Evolutionary conservation across 169 alveolate species (phyloP).

Genomic region (Cyclospora cayetanensis): DNA sequence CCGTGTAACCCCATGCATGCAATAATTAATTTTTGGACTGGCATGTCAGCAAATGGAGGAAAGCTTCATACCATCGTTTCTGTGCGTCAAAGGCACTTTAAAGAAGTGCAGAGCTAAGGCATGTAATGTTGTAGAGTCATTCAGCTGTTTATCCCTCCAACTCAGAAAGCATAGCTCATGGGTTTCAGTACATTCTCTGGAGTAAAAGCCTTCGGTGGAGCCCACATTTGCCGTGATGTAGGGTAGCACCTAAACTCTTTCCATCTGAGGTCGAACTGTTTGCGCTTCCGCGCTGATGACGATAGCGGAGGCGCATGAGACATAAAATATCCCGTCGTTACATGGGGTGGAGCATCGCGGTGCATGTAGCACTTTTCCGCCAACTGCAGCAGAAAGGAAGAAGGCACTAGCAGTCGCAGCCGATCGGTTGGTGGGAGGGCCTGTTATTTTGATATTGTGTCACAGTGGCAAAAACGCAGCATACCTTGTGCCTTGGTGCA

Average conservation of each 20-base stretch:
- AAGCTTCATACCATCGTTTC: too few species aligned
- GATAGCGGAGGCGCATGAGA: neutral
- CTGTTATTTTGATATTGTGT: too few species aligned
- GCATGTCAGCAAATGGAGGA: too few species aligned
- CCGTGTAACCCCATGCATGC: too few species aligned
- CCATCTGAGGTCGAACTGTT: slow-evolving; percentile 35
- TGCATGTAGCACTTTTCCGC: slow-evolving; percentile 45
- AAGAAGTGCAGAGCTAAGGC: too few species aligned
- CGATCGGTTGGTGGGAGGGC: neutral
- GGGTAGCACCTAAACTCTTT: slow-evolving; percentile 47
- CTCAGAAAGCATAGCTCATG: neutral
- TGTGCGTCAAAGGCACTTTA: too few species aligned
- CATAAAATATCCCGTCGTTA: neutral
- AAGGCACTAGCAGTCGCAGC: neutral
- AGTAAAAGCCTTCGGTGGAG: slow-evolving; percentile 49
- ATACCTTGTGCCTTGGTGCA: slow-evolving; percentile 12
- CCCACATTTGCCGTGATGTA: slow-evolving; percentile 56
- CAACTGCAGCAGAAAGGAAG: slow-evolving; percentile 24
- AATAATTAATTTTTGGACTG: too few species aligned
- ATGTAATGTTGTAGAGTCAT: too few species aligned
- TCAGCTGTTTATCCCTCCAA: too few species aligned
- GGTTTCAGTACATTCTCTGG: slow-evolving; percentile 59
- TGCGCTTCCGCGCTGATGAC: neutral
- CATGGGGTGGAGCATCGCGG: slow-evolving; percentile 8
- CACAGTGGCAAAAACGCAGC: neutral